Percentiles rank a stretch among this genome's conserved stretches.
These are phyloP conservation scores for Aspergillus carlsbadensis DNA, from an alignment of 495 filamentous ascomycete genomes.

Conservation along the genomic window DNA sequence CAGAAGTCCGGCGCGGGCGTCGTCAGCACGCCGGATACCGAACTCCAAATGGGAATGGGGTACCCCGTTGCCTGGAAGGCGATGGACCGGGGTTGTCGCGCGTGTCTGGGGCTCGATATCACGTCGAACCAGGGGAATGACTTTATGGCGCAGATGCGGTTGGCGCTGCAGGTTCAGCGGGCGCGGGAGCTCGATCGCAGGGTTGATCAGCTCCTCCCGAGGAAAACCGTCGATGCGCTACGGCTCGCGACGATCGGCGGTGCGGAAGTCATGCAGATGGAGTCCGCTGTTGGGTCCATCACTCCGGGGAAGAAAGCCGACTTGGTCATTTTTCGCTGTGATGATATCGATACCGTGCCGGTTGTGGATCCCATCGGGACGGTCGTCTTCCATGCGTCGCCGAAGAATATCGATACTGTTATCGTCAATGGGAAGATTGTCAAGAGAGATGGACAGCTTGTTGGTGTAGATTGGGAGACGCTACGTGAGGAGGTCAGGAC, in stretches of 20 bases:
- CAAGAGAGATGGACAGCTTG: constrained; percentile 1
- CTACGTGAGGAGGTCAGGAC: not conserved
- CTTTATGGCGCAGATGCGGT: constrained; percentile 10
- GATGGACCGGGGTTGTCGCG: constrained; percentile 1
- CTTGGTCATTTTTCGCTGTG: constrained; percentile 9
- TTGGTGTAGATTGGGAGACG: not conserved
- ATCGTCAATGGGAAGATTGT: constrained; percentile 12
- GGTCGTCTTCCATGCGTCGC: constrained; percentile 9
- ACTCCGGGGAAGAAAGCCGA: constrained; percentile 5
- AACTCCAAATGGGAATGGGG: constrained; percentile 13
- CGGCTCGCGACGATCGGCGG: constrained; percentile 4
- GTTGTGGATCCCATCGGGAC: constrained; percentile 9
- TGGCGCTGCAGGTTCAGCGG: constrained; percentile 7
- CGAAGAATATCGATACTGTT: constrained; percentile 9
- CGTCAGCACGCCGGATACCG: constrained; percentile 3
- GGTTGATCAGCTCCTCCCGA: not conserved
- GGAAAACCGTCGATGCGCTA: constrained; percentile 4
- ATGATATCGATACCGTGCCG: constrained; percentile 13
- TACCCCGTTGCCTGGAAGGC: constrained; percentile 7
- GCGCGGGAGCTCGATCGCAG: not conserved
- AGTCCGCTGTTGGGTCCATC: constrained; percentile 2
- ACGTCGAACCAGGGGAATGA: constrained; percentile 11
- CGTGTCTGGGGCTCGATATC: constrained; percentile 8
- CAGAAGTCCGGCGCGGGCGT: constrained; percentile 1
- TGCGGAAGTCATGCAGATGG: constrained; percentile 12